Conservation (phyloP, 441 rosid genomes). For the Jatropha multifida region DNA sequence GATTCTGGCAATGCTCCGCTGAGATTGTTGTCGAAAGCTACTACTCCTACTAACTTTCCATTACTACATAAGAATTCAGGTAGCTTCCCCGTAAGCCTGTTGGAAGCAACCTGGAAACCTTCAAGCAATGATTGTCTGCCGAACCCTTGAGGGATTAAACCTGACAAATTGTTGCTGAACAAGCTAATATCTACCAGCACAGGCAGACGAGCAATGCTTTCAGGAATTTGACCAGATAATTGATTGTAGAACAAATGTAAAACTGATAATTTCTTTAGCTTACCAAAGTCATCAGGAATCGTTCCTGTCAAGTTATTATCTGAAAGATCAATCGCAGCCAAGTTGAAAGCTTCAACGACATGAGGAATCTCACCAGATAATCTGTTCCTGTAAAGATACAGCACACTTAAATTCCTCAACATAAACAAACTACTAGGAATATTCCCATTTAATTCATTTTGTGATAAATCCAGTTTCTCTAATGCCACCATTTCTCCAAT, state of each 20-base stretch:
- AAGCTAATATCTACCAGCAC: slow-evolving; percentile 33
- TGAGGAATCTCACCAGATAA: slow-evolving; percentile 48
- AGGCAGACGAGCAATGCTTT: slow-evolving; percentile 43
- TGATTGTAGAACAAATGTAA: slow-evolving; percentile 39
- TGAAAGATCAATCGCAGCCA: slow-evolving; percentile 44
- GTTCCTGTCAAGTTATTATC: slow-evolving; percentile 42
- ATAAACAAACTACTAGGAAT: slow-evolving; percentile 42
- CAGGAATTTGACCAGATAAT: slow-evolving; percentile 54
- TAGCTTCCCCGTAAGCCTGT: slow-evolving; percentile 41
- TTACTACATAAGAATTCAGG: slow-evolving; percentile 49
- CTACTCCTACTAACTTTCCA: slow-evolving; percentile 37
- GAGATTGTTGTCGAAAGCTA: slow-evolving; percentile 43
- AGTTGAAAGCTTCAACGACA: slow-evolving; percentile 29
- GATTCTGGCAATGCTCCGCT: slow-evolving; percentile 52
- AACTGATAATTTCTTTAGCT: slow-evolving; percentile 31
- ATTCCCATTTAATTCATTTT: slow-evolving; percentile 30
- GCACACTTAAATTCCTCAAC: slow-evolving; percentile 36
- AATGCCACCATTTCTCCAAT: slow-evolving; percentile 42
- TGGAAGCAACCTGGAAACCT: slow-evolving; percentile 37
- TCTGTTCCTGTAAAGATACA: slow-evolving; percentile 33
- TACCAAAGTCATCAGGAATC: slow-evolving; percentile 51
- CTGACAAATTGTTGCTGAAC: slow-evolving; percentile 50
- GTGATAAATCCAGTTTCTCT: slow-evolving; percentile 45
- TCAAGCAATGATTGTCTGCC: slow-evolving; percentile 30
- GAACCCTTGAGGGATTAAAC: slow-evolving; percentile 47